A percentile compares a stretch with the other conserved stretches of the same genome.
Conservation (phyloP, 1,139 yeast genomes). For the Suhomyces atakaporum region DNA sequence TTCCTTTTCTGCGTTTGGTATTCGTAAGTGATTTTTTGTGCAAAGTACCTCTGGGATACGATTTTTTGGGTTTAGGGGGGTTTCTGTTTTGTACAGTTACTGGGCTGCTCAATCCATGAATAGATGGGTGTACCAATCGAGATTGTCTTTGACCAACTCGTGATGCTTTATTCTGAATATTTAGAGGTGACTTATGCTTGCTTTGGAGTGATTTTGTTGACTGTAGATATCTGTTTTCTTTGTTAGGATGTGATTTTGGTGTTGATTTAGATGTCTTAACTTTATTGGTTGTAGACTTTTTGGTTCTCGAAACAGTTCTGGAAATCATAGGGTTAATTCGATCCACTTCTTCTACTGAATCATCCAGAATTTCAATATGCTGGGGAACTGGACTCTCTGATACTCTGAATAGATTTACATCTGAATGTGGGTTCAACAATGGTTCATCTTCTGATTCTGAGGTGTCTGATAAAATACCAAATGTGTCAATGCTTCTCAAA, state of each 20-base stretch:
- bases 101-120: background rate
- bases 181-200: background rate
- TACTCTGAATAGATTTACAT: slow-evolving; percentile 3
- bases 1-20: slow-evolving; percentile 1
- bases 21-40: slow-evolving; percentile 10
- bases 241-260: background rate
- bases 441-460: slow-evolving; percentile 12
- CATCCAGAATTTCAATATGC: slow-evolving; percentile 8
- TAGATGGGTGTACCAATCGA: background rate
- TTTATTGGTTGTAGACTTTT: too few species aligned
- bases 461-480: slow-evolving; percentile 15
- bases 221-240: slow-evolving; percentile 1
- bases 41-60: slow-evolving; percentile 4
- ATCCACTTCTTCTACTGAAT: slow-evolving; percentile 23
- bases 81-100: background rate
- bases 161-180: too few species aligned
- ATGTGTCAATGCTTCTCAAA: slow-evolving; percentile 8
- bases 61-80: background rate
- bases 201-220: slow-evolving; percentile 1
- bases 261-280: too few species aligned
- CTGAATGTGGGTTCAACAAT: slow-evolving; percentile 3
- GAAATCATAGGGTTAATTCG: slow-evolving; percentile 21
- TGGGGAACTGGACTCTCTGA: slow-evolving; percentile 1
- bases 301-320: background rate
- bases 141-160: background rate